phyloP scores from a whole-genome alignment of 345 rosid genomes.

The Sonneratia alba region DNA sequence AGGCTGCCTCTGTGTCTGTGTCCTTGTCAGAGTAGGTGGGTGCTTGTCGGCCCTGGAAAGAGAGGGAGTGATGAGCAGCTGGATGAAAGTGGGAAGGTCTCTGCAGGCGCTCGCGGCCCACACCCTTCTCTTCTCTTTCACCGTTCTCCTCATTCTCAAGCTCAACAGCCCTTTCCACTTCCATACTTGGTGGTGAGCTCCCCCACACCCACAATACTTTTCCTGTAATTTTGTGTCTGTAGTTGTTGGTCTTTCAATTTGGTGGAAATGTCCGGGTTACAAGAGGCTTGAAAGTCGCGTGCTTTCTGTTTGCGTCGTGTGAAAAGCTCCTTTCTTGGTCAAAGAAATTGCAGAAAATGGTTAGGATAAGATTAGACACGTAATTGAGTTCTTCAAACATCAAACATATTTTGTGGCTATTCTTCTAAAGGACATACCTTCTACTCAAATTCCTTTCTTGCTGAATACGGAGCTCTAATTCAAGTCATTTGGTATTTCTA shows the following conservation, averaged over 20 bases:
- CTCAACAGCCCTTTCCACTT: slow-evolving; percentile 39
- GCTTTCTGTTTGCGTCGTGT: background rate
- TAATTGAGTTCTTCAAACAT: background rate
- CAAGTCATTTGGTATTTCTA: too few relatives aligned
- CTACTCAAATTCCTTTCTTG: too few relatives aligned
- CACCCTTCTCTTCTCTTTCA: slow-evolving; percentile 62
- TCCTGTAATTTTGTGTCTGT: background rate
- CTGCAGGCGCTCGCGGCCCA: slow-evolving; percentile 59
- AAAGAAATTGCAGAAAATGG: background rate
- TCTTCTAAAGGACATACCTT: background rate
- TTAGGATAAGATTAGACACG: background rate
- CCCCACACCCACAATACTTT: background rate
- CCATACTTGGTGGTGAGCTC: slow-evolving; percentile 70
- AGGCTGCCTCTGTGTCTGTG: background rate
- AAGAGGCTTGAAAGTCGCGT: background rate
- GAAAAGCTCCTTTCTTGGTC: background rate
- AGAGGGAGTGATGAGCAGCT: slow-evolving; percentile 36
- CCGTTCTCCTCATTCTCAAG: slow-evolving; percentile 67
- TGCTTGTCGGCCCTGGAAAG: background rate
- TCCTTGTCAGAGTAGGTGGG: background rate
- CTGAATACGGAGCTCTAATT: too few relatives aligned
- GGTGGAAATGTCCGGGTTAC: background rate
- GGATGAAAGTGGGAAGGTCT: slow-evolving; percentile 70
- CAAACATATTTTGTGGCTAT: background rate
- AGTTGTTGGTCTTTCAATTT: background rate